phyloP scores from a whole-genome alignment of 2,329 filamentous ascomycete genomes.

The Talaromyces sp. region DNA sequence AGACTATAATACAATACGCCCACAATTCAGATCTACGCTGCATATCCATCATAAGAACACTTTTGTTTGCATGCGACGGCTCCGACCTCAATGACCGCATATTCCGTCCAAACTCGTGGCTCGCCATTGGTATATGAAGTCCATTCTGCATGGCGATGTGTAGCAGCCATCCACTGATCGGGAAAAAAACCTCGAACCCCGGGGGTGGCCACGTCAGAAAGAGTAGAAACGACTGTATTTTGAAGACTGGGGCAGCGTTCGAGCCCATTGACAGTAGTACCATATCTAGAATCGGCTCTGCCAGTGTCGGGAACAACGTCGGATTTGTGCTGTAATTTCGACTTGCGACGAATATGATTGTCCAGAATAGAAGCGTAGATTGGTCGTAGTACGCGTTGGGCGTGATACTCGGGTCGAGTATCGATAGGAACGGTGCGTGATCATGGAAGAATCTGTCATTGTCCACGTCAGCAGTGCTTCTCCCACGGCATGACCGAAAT shows the following conservation, averaged over 20 bases:
- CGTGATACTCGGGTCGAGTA: slow-evolving; percentile 48
- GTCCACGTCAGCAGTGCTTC: neutral
- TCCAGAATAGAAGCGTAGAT: slow-evolving; percentile 81
- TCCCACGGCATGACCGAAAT: neutral
- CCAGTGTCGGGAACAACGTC: slow-evolving; percentile 35
- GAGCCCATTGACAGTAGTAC: slow-evolving; percentile 34
- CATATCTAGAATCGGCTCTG: slow-evolving; percentile 35
- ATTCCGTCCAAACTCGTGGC: slow-evolving; percentile 39
- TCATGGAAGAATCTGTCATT: slow-evolving; percentile 36
- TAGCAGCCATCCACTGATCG: slow-evolving; percentile 36
- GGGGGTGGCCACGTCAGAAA: slow-evolving; percentile 42
- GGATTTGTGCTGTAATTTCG: slow-evolving; percentile 39
- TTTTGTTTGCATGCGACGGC: slow-evolving; percentile 16
- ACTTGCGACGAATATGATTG: slow-evolving; percentile 46
- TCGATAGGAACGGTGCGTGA: slow-evolving; percentile 38
- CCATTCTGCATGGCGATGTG: slow-evolving; percentile 45
- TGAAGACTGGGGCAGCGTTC: slow-evolving; percentile 31
- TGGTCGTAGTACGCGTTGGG: slow-evolving; percentile 74
- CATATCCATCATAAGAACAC: slow-evolving; percentile 34
- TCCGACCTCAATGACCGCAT: slow-evolving; percentile 24
- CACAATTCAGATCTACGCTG: slow-evolving; percentile 38
- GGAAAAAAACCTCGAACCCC: slow-evolving; percentile 35
- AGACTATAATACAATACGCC: slow-evolving; percentile 40
- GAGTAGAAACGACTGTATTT: slow-evolving; percentile 37
- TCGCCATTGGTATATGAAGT: slow-evolving; percentile 41